Evolutionary conservation across 768 basidiomycete species (phyloP).

Genomic region (Tubosaeta brunneosetosa): DNA sequence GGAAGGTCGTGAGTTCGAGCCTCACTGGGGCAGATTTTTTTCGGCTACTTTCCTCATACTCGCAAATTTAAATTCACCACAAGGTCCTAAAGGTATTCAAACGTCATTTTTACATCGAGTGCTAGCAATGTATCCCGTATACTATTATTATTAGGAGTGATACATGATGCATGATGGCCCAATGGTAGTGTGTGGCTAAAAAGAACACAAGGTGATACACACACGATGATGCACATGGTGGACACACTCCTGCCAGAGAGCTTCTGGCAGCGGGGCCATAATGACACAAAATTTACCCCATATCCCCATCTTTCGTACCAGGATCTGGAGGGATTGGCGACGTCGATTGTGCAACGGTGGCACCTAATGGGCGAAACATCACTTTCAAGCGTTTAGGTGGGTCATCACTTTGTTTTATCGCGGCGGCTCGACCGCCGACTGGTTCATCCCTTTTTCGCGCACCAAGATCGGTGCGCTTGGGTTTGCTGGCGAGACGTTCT

Average conservation of each 20-base stretch:
- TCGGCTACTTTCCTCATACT: background rate
- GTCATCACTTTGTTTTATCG: constrained; percentile 33
- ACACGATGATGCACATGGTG: constrained; percentile 3
- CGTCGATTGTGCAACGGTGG: constrained; percentile 30
- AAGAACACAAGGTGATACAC: constrained; percentile 10
- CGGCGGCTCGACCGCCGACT: constrained; percentile 16
- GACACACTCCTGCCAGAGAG: constrained; percentile 36
- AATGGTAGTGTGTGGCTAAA: constrained; percentile 4
- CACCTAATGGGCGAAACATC: constrained; percentile 46
- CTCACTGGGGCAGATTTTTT: constrained; percentile 44
- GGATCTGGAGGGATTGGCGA: constrained; percentile 53
- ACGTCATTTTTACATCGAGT: background rate
- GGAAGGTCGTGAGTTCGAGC: constrained; percentile 53
- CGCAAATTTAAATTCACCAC: background rate
- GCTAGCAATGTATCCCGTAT: constrained; percentile 3
- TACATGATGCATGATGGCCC: constrained; percentile 8
- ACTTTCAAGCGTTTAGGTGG: constrained; percentile 72
- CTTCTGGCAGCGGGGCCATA: background rate
- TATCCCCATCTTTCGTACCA: constrained; percentile 70
- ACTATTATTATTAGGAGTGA: constrained; percentile 2
- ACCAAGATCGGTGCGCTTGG: constrained; percentile 52
- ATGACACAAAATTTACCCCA: constrained; percentile 42
- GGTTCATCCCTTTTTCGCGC: constrained; percentile 38
- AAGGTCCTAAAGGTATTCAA: background rate
- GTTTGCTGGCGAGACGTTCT: constrained; percentile 53